phyloP scores from a whole-genome alignment of 2,329 filamentous ascomycete species.

The Teratosphaeria pseudoeucalypti region DNA sequence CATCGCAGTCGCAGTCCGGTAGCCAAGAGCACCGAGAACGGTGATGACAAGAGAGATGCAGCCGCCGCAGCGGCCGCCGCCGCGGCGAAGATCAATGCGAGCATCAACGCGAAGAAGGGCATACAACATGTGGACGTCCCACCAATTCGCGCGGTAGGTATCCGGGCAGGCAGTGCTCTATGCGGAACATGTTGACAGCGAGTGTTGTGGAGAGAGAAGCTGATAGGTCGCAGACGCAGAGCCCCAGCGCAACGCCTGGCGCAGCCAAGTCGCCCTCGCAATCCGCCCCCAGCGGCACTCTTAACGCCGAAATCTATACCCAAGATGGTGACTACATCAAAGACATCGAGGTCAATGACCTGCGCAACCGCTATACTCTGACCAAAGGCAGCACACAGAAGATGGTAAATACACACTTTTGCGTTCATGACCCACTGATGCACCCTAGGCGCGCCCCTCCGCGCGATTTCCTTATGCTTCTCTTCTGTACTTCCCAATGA shows the following conservation, averaged over 20 bases:
- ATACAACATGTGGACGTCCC: slow-evolving; percentile 86
- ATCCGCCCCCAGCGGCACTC: slow-evolving; percentile 41
- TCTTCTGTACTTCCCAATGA: slow-evolving; percentile 3
- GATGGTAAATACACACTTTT: slow-evolving; percentile 81
- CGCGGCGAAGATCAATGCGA: slow-evolving; percentile 39
- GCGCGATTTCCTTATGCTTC: slow-evolving; percentile 11
- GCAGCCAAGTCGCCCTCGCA: slow-evolving; percentile 45
- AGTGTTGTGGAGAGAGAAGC: slow-evolving; percentile 5
- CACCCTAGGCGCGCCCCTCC: slow-evolving; percentile 27
- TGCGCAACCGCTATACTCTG: slow-evolving; percentile 91
- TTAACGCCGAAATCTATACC: slow-evolving; percentile 85
- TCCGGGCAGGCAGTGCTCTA: background rate
- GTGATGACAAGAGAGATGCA: slow-evolving; percentile 16
- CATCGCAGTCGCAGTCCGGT: slow-evolving; percentile 71
- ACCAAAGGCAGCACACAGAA: slow-evolving; percentile 97
- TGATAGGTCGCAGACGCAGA: slow-evolving; percentile 10
- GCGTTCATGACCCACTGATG: slow-evolving; percentile 48
- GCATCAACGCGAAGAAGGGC: slow-evolving; percentile 47
- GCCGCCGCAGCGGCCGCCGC: slow-evolving; percentile 74
- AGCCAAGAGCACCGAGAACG: slow-evolving; percentile 45
- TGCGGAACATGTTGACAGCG: background rate
- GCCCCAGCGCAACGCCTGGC: slow-evolving; percentile 35
- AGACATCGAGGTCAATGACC: slow-evolving; percentile 97
- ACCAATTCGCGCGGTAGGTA: slow-evolving; percentile 55
- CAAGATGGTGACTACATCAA: slow-evolving; percentile 97